Evolutionary conservation across 306 rosid species (phyloP), one percentile per base, ranked within the genome.

Genomic region (Neltuma alba): DNA sequence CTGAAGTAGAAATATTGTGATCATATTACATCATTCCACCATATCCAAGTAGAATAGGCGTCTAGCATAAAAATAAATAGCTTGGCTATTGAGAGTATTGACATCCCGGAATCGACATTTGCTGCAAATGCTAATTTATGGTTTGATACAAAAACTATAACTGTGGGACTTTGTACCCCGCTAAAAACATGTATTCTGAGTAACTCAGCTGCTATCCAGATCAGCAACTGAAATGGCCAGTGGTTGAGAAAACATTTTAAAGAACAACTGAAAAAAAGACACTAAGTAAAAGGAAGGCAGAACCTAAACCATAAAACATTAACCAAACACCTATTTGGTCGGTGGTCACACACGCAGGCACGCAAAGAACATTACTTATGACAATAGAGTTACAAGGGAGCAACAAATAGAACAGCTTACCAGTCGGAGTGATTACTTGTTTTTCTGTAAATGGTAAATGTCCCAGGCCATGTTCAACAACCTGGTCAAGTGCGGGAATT

Each of bases 381-480:
- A 54, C 65, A 34, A 42, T 4, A 76, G 16, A 36, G 20, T 50
- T 47, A 33, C 65, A 65, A 47, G 40, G 37, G 38, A 66, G 50
- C 74, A 48, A 52, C 41, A 23, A 21, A 64, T 74, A 64, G 7
- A 70, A 47, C 12, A 70, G 69, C 94, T 85, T 88, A 96, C 99
- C 99, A 63, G 98, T 96, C 36, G 99, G 98, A 71, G 98, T 90
- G 81, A 82, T 81, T 76, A 96, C 92, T 89, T 93, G 99, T 82
- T 93, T 96, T 88, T 96, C 99, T 5, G 93, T 96, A 81, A 96
- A 96, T 70, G 99, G 99, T 74, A 96, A 88, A 85, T 96, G 97
- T 28, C 99, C 99, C 75, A 93, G 85, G 81, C 99, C 99, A 82
- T 96, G 98, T 47, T 96, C 99, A 83, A 96, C 99, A 79, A 96